These are phyloP conservation scores for Petasospora rhodanensis DNA, from an alignment of 1,139 yeast genomes.

Conservation along the genomic window DNA sequence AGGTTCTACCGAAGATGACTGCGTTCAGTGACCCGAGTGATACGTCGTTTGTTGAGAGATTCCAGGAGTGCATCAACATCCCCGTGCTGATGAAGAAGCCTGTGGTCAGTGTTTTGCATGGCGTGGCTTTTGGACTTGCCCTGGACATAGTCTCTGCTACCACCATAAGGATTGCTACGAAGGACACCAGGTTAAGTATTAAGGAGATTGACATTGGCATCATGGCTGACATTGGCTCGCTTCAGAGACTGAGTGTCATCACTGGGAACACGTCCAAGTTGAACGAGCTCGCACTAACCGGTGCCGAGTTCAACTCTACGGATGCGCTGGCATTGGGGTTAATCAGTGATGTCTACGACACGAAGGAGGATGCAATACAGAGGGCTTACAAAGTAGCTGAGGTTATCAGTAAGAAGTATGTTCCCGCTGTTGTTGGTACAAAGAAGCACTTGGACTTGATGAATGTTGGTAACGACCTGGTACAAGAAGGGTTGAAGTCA, in stretches of 20 bases:
- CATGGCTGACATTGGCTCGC: conserved; percentile 76
- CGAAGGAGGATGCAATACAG: conserved; percentile 46
- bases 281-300: conserved; percentile 62
- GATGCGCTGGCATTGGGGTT: conserved; percentile 57
- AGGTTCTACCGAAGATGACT: conserved; percentile 3
- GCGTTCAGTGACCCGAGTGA: background rate
- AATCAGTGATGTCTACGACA: conserved; percentile 43
- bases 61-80: conserved; percentile 55
- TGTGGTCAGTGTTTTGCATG: conserved; percentile 43
- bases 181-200: conserved; percentile 52
- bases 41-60: conserved; percentile 37
- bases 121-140: conserved; percentile 56
- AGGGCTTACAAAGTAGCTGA: conserved; percentile 48
- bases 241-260: conserved; percentile 60
- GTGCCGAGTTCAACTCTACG: conserved; percentile 48
- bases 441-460: conserved; percentile 55
- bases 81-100: conserved; percentile 33
- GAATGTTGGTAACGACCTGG: conserved; percentile 38
- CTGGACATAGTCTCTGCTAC: conserved; percentile 60
- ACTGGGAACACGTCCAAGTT: conserved; percentile 56
- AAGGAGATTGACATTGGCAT: conserved; percentile 72
- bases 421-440: conserved; percentile 65
- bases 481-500: conserved; percentile 45
- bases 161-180: conserved; percentile 54
- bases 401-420: conserved; percentile 43